Conservation (phyloP, 2,329 filamentous ascomycete species). For the Curvularia hawaiiensis region DNA sequence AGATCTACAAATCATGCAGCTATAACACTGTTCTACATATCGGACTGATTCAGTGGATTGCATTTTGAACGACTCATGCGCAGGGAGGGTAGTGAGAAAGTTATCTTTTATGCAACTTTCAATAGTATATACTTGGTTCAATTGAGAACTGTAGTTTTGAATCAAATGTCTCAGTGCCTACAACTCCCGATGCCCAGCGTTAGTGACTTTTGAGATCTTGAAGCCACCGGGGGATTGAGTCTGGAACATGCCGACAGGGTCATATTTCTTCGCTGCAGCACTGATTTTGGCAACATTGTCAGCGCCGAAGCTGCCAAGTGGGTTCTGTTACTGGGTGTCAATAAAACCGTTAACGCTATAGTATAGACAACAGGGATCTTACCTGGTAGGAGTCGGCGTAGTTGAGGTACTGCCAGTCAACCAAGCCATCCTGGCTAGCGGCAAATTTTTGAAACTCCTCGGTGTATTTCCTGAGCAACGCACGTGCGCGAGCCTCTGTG, state of each 20-base stretch:
- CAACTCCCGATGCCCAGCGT: background rate
- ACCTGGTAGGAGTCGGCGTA: slow-evolving; percentile 43
- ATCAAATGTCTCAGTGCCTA: background rate
- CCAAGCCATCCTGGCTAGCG: slow-evolving; percentile 14
- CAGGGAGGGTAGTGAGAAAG: background rate
- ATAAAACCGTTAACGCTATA: background rate
- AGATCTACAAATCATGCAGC: background rate
- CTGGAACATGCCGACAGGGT: slow-evolving; percentile 50
- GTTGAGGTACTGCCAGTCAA: slow-evolving; percentile 38
- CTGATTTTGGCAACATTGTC: slow-evolving; percentile 44
- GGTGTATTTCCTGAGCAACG: slow-evolving; percentile 16
- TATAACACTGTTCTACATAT: background rate
- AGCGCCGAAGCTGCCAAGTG: slow-evolving; percentile 49
- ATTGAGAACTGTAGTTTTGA: background rate
- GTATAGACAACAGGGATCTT: background rate
- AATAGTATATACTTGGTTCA: background rate
- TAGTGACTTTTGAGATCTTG: slow-evolving; percentile 40
- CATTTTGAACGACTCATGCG: background rate
- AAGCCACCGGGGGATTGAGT: slow-evolving; percentile 50
- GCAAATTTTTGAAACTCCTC: slow-evolving; percentile 22
- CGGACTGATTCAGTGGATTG: background rate
- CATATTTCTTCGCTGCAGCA: slow-evolving; percentile 45
- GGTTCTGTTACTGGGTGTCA: slow-evolving; percentile 37
- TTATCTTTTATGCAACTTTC: background rate
- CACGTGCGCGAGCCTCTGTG: slow-evolving; percentile 17